Evolutionary conservation across 768 basidiomycete genomes (phyloP), one percentile per base, ranked within the genome.

Genomic region (Pulveroboletus sp.): DNA sequence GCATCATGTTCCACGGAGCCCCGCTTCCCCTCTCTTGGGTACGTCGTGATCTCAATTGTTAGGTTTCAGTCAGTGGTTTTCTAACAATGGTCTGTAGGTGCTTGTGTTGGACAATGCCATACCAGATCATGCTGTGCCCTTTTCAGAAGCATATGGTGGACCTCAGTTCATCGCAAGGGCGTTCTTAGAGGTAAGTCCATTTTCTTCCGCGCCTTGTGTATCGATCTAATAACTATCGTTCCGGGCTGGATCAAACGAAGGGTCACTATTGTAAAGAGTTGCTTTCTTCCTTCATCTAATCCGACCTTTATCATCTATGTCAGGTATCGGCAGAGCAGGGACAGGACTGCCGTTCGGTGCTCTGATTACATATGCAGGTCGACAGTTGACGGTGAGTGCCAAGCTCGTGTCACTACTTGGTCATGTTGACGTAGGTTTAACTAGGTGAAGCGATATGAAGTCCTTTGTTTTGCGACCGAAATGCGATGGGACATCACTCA

Each of bases 1-100:
- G 56, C 40, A 27, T 63, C 24, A 11, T 34, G 14, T 36, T 45
- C 16, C 49, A 51, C 26, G 65, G 65, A 23, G 55, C 56, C 40
- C 65, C 63, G 19, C 58, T 65, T 38, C 63, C 63, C 6, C 58
- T 65, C 11, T 38, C 39, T 19, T 65, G 64, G 64, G 64, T 68
- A 36, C 19, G 63, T 49, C 36, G 9, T 20, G 2, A 31, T 20
- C 14, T 4, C 11, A 7, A 14, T 24, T 27, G 5, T 20, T 20
- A 19, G 1, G 12, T 20, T 9, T 30, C 17, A 10, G n/a, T 23
- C 19, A 7, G 8, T 2, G 31, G 27, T 20, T 31, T 17, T 41
- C 29, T 35, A 20, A 34, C 19, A 17, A 35, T 34, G 4, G 1
- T n/a, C 5, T 13, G 6, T 35, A 68, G 64, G 54, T 65, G 7